Base-by-base conservation (phyloP, 2,329 filamentous ascomycete species). In the Rasamsonia emersonii region DNA sequence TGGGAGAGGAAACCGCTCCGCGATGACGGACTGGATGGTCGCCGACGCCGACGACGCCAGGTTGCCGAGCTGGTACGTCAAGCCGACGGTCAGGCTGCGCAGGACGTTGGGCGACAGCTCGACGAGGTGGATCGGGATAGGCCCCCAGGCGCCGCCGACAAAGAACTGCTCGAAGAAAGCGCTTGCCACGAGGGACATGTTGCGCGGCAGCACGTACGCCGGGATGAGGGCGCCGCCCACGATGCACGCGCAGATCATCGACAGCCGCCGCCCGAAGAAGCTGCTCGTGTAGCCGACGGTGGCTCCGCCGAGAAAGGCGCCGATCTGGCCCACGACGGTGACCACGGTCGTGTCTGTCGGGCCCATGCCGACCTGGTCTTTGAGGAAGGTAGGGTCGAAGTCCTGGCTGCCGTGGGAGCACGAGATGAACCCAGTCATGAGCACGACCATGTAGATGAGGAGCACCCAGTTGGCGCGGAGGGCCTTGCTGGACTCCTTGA, bases 21-120 rank as follows among this genome's bases (percentile, higher is more conserved):
- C 61, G 23, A 65, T 57, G 1, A 53, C 54, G 2, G 58, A 53
- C 33, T 65, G 54, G 35, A 65, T 65, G 3, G 61, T 65, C 4
- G 60, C 58, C 9, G 54, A 57, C 4, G 62, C 59, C 5, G 54
- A 61, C 1, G 60, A 61, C 6, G 48, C 52, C 10, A 61, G 47
- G 33, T 59, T 61, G 5, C 59, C 58, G 20, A 64, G 47, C 40
- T 62, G 56, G 36, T 62, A 61, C 2, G 53, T 50, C 5, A 57
- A 30, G 16, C 58, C 58, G 10, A 59, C 50, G 24, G 55, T 46
- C 13, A 58, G 42, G 1, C 56, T 46, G 16, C 57, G 47, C n/a
- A 62, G 45, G 3, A 45, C 43, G 13, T 42, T 39, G 2, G 58
- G 59, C 1, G 51, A 50, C 3, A 62, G 36, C 32, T 62, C 56